Conservation (phyloP, 2,329 filamentous ascomycete species). For the Aureobasidium sp. region DNA sequence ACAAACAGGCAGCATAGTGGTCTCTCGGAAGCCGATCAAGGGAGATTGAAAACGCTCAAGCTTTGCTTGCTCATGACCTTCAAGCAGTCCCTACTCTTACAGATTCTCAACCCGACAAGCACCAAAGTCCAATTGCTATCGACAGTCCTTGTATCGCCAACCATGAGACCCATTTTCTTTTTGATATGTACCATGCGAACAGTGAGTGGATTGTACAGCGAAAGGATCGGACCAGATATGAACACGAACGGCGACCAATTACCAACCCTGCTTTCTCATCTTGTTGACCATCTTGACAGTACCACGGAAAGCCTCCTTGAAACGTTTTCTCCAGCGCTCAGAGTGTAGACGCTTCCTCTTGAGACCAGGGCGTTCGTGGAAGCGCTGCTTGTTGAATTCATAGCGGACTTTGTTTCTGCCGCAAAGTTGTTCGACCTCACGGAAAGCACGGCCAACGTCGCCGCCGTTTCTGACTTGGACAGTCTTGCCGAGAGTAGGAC, state of each 20-base stretch:
- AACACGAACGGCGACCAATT: conserved; percentile 17
- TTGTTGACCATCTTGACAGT: conserved; percentile 59
- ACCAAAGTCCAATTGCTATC: not conserved
- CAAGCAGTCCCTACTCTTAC: not conserved
- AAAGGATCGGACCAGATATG: not conserved
- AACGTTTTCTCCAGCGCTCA: conserved; percentile 74
- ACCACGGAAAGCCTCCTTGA: conserved; percentile 78
- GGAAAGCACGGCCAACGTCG: conserved; percentile 45
- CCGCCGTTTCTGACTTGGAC: conserved; percentile 33
- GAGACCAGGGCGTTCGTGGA: conserved; percentile 70
- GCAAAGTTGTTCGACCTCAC: conserved; percentile 38
- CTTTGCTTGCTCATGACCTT: not conserved
- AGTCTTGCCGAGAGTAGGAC: conserved; percentile 35
- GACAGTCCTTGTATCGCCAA: not conserved
- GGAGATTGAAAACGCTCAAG: not conserved
- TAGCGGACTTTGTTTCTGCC: conserved; percentile 51
- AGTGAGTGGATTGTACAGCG: not conserved
- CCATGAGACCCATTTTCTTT: not conserved
- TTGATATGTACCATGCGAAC: not conserved
- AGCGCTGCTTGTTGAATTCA: conserved; percentile 55
- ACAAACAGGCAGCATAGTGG: not conserved
- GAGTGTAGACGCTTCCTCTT: conserved; percentile 69
- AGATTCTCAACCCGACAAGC: not conserved
- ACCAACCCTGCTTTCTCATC: conserved; percentile 76
- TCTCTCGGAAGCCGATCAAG: not conserved